Evolutionary conservation across 2,329 filamentous ascomycete species (phyloP).

Genomic region (Apiospora hydei): DNA sequence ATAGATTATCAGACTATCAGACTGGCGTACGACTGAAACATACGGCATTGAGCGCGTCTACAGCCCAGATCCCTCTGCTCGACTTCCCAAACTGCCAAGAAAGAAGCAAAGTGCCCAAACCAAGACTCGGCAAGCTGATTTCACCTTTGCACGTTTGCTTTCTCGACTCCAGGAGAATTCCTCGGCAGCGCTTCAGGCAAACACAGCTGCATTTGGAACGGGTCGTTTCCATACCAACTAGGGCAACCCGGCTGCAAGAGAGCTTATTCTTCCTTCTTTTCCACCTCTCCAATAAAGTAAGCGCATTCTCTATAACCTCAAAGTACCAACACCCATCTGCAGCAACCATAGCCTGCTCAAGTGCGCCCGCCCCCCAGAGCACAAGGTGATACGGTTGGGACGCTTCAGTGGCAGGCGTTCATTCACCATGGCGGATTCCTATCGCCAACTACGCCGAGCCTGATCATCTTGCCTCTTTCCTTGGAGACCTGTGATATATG

Average conservation of each 20-base stretch:
- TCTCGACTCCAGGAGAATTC: background rate
- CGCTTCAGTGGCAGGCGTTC: background rate
- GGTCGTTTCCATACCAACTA: constrained; percentile 12
- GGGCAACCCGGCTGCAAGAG: constrained; percentile 6
- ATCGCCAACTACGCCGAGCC: constrained; percentile 1
- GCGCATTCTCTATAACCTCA: constrained; percentile 9
- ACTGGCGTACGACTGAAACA: background rate
- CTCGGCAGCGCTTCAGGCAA: constrained; percentile 10
- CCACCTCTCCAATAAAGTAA: constrained; percentile 10
- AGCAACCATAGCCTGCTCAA: constrained; percentile 10
- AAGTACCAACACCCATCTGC: constrained; percentile 4
- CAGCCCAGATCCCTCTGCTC: background rate
- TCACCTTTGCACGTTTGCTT: constrained; percentile 13
- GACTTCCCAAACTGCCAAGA: background rate
- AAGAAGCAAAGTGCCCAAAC: constrained; percentile 19
- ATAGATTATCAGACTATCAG: constrained; percentile 1
- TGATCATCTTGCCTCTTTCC: background rate
- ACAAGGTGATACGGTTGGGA: background rate
- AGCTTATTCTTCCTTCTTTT: constrained; percentile 8
- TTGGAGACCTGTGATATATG: constrained; percentile 14
- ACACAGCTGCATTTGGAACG: constrained; percentile 18
- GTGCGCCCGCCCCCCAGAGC: background rate
- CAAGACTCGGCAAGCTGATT: constrained; percentile 16
- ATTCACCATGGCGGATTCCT: background rate
- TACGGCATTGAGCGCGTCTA: constrained; percentile 7